These are phyloP conservation scores for Sisymbrium irio DNA, from an alignment of 345 rosid genomes.

Conservation along the genomic window DNA sequence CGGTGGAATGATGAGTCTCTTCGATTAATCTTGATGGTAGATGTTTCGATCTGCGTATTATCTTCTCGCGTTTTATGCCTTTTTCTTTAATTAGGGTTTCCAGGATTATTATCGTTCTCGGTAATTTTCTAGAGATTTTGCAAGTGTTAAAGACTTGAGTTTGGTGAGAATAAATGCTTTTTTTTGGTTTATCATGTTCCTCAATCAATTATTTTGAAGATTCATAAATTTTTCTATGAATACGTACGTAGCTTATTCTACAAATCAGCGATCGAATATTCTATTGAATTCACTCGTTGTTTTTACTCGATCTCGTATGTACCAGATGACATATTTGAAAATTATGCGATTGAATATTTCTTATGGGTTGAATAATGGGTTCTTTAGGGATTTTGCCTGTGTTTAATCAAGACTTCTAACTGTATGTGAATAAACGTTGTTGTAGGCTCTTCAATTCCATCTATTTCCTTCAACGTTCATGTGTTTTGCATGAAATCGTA, in stretches of 20 bases:
- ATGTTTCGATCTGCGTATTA: background rate
- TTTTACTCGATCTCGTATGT: background rate
- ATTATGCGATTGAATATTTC: too few relatives aligned
- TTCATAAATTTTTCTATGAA: background rate
- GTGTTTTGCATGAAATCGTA: background rate
- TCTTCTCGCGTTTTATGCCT: background rate
- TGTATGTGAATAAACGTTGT: background rate
- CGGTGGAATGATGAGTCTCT: constrained; percentile 34
- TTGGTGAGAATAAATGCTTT: constrained; percentile 6
- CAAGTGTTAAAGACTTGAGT: background rate
- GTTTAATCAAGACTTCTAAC: background rate
- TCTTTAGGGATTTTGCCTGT: background rate
- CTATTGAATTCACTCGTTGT: background rate
- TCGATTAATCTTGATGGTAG: constrained; percentile 13
- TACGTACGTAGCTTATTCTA: background rate
- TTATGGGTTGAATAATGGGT: background rate
- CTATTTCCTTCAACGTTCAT: background rate
- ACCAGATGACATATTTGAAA: background rate
- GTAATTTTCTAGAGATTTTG: background rate
- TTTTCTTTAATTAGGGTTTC: background rate
- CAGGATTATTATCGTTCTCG: background rate
- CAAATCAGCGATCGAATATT: background rate
- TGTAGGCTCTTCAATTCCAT: background rate
- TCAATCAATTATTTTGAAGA: background rate
- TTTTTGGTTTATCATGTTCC: background rate